phyloP scores from a whole-genome alignment of 371 early-diverging fungal genomes.

The Batkoa obscura region DNA sequence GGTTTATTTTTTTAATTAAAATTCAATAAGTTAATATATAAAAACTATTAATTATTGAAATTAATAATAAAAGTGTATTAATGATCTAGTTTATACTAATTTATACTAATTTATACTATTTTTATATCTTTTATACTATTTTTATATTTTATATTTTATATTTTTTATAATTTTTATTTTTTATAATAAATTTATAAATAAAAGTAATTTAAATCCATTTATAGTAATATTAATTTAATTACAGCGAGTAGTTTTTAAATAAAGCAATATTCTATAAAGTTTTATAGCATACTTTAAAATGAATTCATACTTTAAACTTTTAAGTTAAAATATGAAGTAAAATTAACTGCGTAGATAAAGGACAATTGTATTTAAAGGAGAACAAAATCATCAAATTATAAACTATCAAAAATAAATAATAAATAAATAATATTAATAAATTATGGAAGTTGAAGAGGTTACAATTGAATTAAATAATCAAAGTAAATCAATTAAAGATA shows the following conservation, averaged over 20 bases:
- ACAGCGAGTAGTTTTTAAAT: too few relatives aligned
- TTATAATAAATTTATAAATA: too few relatives aligned
- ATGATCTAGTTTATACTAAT: background rate
- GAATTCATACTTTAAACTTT: background rate
- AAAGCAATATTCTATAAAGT: background rate
- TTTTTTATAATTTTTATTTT: too few relatives aligned
- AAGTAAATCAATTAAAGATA: background rate
- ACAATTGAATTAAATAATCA: background rate
- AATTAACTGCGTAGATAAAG: too few relatives aligned
- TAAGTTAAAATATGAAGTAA: background rate
- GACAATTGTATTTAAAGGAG: background rate
- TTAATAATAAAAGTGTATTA: background rate
- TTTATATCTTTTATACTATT: too few relatives aligned
- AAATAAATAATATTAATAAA: background rate
- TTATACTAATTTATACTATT: too few relatives aligned
- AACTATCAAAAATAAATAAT: background rate
- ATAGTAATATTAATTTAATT: too few relatives aligned
- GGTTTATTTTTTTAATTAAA: background rate
- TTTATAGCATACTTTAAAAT: background rate
- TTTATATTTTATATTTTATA: too few relatives aligned
- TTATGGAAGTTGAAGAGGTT: background rate
- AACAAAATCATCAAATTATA: background rate
- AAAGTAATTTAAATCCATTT: too few relatives aligned
- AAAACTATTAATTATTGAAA: background rate
- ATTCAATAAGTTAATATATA: background rate